A percentile compares a stretch with the other conserved stretches of the same genome.
Conservation (phyloP, 1,284 basidiomycete species). For the Moesziomyces globuligerus region DNA sequence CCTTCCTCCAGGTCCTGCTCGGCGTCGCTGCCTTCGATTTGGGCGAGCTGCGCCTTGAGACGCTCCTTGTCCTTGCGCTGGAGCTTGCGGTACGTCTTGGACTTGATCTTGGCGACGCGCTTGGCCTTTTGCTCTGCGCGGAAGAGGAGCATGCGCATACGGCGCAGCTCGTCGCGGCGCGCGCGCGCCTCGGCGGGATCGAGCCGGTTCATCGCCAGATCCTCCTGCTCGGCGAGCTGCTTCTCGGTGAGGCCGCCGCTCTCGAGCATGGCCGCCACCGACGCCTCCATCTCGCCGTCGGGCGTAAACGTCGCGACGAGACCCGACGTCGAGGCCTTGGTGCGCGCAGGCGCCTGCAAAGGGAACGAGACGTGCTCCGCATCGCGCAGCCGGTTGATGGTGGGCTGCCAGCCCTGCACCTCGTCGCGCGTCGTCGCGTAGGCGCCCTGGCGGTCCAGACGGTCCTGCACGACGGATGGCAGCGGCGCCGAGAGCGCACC, state of each 20-base stretch:
- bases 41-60: constrained; percentile 70
- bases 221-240: constrained; percentile 79
- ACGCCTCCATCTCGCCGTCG: constrained; percentile 52
- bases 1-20: constrained; percentile 68
- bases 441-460: constrained; percentile 89
- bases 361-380: constrained; percentile 93
- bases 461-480: constrained; percentile 85
- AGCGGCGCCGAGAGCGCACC: constrained; percentile 84
- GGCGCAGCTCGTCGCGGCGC: constrained; percentile 81
- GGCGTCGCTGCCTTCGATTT: constrained; percentile 50
- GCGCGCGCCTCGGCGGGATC: constrained; percentile 83
- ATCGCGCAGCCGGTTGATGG: constrained; percentile 74
- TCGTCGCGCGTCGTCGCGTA: constrained; percentile 92
- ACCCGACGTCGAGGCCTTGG: constrained; percentile 75
- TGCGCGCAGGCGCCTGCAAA: constrained; percentile 73
- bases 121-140: constrained; percentile 91
- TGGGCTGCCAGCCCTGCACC: constrained; percentile 90
- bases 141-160: constrained; percentile 93
- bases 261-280: constrained; percentile 64
- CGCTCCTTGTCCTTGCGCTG: constrained; percentile 79
- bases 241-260: constrained; percentile 71
- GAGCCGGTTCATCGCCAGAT: constrained; percentile 82
- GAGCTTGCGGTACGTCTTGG: constrained; percentile 88
- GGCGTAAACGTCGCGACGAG: constrained; percentile 75
- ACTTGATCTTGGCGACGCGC: constrained; percentile 93